Evolutionary conservation across 441 rosid genomes (phyloP).

Genomic region (Gossypium schwendimanii): DNA sequence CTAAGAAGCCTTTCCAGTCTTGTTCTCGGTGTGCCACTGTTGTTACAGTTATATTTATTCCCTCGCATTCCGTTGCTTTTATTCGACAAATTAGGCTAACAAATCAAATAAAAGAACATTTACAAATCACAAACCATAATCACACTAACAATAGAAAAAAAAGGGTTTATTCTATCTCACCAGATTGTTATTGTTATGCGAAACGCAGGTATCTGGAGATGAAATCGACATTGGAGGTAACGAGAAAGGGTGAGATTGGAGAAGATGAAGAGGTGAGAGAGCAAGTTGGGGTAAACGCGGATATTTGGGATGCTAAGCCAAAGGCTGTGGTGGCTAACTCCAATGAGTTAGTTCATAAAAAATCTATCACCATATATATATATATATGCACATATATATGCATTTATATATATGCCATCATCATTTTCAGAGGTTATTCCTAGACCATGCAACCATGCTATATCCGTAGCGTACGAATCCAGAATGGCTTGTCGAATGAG

Average conservation of each 20-base stretch:
- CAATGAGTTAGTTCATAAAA: neutral
- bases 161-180: neutral
- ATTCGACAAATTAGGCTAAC: slow-evolving; percentile 21
- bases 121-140: neutral
- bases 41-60: slow-evolving; percentile 29
- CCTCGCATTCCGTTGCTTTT: slow-evolving; percentile 32
- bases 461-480: slow-evolving; percentile 4
- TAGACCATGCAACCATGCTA: neutral
- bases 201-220: slow-evolving; percentile 15
- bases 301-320: slow-evolving; percentile 19
- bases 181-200: slow-evolving; percentile 9
- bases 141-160: neutral
- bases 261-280: slow-evolving; percentile 15
- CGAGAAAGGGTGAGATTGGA: neutral
- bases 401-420: neutral
- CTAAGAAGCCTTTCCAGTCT: slow-evolving; percentile 51
- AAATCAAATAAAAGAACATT: neutral
- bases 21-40: slow-evolving; percentile 41
- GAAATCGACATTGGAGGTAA: slow-evolving; percentile 7
- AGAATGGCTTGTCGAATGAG: neutral
- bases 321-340: slow-evolving; percentile 10
- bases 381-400: neutral
- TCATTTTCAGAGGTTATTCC: neutral
- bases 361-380: neutral
- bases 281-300: slow-evolving; percentile 33